Evolutionary conservation across 2,329 filamentous ascomycete species (phyloP).

Genomic region (Colletotrichum melonis): DNA sequence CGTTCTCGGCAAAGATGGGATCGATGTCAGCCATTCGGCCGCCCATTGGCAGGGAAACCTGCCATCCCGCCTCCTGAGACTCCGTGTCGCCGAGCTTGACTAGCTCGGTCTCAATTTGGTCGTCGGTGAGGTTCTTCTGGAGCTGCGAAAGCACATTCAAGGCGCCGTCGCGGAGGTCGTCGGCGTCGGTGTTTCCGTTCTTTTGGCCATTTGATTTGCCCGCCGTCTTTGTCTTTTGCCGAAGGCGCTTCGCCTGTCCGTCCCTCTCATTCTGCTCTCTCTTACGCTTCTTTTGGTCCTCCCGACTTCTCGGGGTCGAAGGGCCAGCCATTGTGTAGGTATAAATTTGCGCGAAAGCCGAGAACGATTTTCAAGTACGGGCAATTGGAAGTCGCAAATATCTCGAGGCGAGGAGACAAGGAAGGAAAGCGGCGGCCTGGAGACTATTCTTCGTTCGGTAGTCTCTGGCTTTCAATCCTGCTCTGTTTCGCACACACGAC

Average conservation of each 20-base stretch:
- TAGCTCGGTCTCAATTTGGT: slow-evolving; percentile 28
- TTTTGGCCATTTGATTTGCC: slow-evolving; percentile 31
- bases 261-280: slow-evolving; percentile 55
- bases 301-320: slow-evolving; percentile 46
- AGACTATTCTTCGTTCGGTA: slow-evolving; percentile 19
- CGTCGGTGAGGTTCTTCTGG: slow-evolving; percentile 26
- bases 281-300: slow-evolving; percentile 60
- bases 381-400: not conserved
- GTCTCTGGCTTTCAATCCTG: slow-evolving; percentile 27
- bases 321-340: slow-evolving; percentile 48
- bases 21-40: slow-evolving; percentile 74
- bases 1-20: slow-evolving; percentile 70
- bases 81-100: slow-evolving; percentile 29
- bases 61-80: slow-evolving; percentile 58
- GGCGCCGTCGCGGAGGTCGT: slow-evolving; percentile 34
- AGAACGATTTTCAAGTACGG: not conserved
- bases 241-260: slow-evolving; percentile 50
- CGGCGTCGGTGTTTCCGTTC: slow-evolving; percentile 21
- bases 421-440: not conserved
- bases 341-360: not conserved
- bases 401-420: not conserved
- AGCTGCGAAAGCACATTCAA: slow-evolving; percentile 34
- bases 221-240: slow-evolving; percentile 44
- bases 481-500: slow-evolving; percentile 26
- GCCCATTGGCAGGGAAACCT: slow-evolving; percentile 72